These are phyloP conservation scores for Trichoderma afroharzianum DNA, from an alignment of 2,329 filamentous ascomycete genomes.

Conservation along the genomic window DNA sequence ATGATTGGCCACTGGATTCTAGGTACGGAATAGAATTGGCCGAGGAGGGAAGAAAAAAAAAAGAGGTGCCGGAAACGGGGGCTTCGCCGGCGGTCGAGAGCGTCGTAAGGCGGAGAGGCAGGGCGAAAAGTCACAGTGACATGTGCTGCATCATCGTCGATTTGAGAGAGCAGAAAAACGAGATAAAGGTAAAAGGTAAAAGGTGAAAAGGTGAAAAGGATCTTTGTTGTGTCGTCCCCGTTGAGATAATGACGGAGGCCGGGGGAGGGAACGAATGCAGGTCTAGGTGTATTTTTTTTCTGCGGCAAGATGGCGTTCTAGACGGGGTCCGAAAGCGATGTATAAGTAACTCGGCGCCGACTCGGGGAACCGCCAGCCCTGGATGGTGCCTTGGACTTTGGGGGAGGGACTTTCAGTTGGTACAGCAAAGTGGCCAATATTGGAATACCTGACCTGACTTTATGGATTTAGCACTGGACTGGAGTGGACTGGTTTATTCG, in stretches of 20 bases:
- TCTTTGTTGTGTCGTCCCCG: not conserved
- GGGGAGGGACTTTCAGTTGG: not conserved
- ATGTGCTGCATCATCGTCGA: conserved; percentile 10
- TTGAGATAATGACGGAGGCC: not conserved
- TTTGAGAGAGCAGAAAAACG: not conserved
- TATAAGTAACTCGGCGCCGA: conserved; percentile 6
- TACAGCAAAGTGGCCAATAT: not conserved
- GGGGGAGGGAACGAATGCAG: conserved; percentile 8
- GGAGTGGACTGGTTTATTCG: not conserved
- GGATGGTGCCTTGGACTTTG: not conserved
- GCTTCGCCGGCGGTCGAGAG: conserved; percentile 11
- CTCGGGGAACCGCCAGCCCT: conserved; percentile 8
- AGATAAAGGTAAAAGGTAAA: not conserved
- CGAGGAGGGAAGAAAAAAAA: not conserved
- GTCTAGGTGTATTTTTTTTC: conserved; percentile 2
- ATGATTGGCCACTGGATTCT: conserved; percentile 2
- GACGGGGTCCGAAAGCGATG: conserved; percentile 13
- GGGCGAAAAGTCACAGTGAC: conserved; percentile 11
- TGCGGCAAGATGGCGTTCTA: conserved; percentile 16
- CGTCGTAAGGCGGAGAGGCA: conserved; percentile 10
- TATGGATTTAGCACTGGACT: not conserved
- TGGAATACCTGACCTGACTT: not conserved
- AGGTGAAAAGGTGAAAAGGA: not conserved
- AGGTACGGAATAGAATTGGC: conserved; percentile 7
- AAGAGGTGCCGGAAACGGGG: conserved; percentile 8